Percentiles rank a stretch among this genome's conserved stretches.
phyloP scores from a whole-genome alignment of 495 filamentous ascomycete species.

The Penicillium argentinense region DNA sequence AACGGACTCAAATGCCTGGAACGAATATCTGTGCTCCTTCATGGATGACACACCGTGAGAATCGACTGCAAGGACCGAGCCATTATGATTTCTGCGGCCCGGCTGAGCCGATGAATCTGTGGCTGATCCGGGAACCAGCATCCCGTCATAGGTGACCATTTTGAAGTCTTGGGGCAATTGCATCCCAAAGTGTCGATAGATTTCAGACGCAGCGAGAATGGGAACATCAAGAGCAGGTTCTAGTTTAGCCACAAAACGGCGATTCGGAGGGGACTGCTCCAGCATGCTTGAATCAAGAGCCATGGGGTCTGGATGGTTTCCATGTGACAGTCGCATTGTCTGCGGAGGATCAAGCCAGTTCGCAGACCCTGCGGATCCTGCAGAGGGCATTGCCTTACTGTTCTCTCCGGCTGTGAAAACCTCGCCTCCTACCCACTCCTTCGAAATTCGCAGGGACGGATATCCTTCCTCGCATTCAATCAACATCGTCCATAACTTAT shows the following conservation, averaged over 20 bases:
- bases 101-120: constrained; percentile 25
- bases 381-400: constrained; percentile 22
- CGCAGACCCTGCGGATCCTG: constrained; percentile 24
- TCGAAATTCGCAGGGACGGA: constrained; percentile 48
- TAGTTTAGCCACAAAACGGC: constrained; percentile 79
- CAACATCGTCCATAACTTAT: constrained; percentile 37
- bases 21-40: constrained; percentile 63
- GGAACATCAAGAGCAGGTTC: constrained; percentile 82
- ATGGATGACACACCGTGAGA: constrained; percentile 38
- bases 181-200: constrained; percentile 64
- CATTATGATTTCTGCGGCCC: constrained; percentile 32
- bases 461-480: constrained; percentile 51
- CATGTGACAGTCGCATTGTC: constrained; percentile 41
- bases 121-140: constrained; percentile 57
- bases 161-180: constrained; percentile 53
- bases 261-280: constrained; percentile 58
- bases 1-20: constrained; percentile 69
- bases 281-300: constrained; percentile 45
- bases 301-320: constrained; percentile 45
- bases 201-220: constrained; percentile 60
- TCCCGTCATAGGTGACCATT: constrained; percentile 62
- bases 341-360: constrained; percentile 54
- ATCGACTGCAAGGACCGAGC: constrained; percentile 35
- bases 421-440: constrained; percentile 42
- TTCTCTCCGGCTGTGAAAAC: constrained; percentile 29